Conservation (phyloP, 352 stramenopile genomes). For the Phytophthora sp. region DNA sequence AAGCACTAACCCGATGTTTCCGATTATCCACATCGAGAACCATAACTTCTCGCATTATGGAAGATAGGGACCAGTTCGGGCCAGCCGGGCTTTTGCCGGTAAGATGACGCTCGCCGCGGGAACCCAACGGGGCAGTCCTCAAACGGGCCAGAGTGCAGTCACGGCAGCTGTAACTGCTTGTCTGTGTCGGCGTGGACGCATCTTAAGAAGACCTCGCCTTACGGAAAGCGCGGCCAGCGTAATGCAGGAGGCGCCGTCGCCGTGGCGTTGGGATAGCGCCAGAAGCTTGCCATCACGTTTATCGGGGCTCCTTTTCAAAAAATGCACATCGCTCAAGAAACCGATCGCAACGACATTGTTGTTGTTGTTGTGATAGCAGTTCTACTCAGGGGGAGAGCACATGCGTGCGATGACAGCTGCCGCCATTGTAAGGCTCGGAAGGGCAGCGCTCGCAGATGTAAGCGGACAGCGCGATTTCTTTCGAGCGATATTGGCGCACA, state of each 20-base stretch:
- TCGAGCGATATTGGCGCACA: constrained; percentile 27
- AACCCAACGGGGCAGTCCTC: too few relatives aligned
- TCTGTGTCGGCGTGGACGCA: background rate
- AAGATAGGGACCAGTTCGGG: constrained; percentile 18
- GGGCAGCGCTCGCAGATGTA: constrained; percentile 11
- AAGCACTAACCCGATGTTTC: constrained; percentile 21
- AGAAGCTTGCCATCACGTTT: constrained; percentile 10
- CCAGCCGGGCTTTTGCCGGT: constrained; percentile 6
- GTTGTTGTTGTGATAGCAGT: too few relatives aligned
- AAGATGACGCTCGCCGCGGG: background rate
- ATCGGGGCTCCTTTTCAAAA: constrained; percentile 6
- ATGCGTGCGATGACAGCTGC: constrained; percentile 31
- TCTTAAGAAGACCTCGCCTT: constrained; percentile 5
- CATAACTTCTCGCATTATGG: constrained; percentile 17
- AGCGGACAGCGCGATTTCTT: constrained; percentile 22
- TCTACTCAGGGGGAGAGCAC: too few relatives aligned
- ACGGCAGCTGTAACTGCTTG: constrained; percentile 20
- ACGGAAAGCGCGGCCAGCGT: background rate
- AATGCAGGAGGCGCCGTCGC: background rate
- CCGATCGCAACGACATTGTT: background rate
- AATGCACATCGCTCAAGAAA: background rate
- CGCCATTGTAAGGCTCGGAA: constrained; percentile 9
- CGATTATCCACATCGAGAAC: constrained; percentile 17
- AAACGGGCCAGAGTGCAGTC: constrained; percentile 22
- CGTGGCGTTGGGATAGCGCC: background rate